phyloP scores from a whole-genome alignment of 129 eudicot genomes.

The Artemisia argyi region DNA sequence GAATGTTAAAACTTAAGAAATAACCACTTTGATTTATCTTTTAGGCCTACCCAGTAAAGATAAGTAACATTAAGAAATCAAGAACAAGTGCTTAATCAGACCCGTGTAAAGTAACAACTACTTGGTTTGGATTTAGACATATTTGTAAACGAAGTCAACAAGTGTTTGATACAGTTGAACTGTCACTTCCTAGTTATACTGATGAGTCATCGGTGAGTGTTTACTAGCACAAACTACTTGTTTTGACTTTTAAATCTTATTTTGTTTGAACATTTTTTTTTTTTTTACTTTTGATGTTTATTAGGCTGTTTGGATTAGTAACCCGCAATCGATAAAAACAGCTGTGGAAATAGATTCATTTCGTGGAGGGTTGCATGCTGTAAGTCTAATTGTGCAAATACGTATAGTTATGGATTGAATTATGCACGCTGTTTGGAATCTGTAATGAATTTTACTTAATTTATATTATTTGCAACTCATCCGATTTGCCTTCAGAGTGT shows the following conservation, averaged over 20 bases:
- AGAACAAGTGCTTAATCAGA: conserved; percentile 64
- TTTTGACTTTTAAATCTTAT: neutral
- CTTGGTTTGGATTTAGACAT: conserved; percentile 93
- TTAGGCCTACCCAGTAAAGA: conserved; percentile 71
- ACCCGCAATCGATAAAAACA: conserved; percentile 67
- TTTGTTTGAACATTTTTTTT: conserved; percentile 13
- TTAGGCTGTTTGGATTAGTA: conserved; percentile 93
- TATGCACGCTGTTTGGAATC: neutral
- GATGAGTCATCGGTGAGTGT: conserved; percentile 72
- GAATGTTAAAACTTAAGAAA: too few relatives aligned
- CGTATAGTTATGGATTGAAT: neutral
- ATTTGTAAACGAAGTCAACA: conserved; percentile 71
- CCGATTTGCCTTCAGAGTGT: conserved; percentile 93
- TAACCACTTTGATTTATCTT: neutral
- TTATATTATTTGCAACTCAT: conserved; percentile 73
- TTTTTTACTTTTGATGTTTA: neutral
- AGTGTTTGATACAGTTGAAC: conserved; percentile 82
- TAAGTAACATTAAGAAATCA: conserved; percentile 26
- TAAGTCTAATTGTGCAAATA: conserved; percentile 36
- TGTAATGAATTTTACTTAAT: conserved; percentile 6
- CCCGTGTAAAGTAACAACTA: conserved; percentile 82
- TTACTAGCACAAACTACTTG: neutral
- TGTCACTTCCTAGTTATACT: conserved; percentile 79
- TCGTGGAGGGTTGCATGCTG: conserved; percentile 98
- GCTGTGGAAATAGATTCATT: conserved; percentile 66